Evolutionary conservation across 495 filamentous ascomycete species (phyloP).

Genomic region (Penicillium verhagenii): DNA sequence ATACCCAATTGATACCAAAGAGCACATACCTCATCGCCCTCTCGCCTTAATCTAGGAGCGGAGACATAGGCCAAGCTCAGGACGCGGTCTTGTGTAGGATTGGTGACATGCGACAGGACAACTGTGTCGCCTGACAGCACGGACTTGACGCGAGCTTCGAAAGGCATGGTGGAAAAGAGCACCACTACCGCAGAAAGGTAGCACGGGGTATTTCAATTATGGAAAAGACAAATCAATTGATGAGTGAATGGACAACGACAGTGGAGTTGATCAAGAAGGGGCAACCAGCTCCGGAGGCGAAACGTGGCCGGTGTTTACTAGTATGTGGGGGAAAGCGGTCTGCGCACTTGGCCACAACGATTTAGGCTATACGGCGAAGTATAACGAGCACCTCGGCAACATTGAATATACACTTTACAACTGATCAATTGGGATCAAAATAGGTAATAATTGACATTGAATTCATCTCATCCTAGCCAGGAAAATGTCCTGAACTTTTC

Average conservation of each 20-base stretch:
- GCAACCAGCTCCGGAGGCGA: constrained; percentile 24
- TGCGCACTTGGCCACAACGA: constrained; percentile 9
- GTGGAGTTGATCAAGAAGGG: constrained; percentile 11
- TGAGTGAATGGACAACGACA: constrained; percentile 14
- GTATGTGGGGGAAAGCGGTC: constrained; percentile 36
- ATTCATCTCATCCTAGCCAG: constrained; percentile 30
- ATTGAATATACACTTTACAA: background rate
- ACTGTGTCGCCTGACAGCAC: constrained; percentile 92
- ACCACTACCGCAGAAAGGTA: constrained; percentile 15
- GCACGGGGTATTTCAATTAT: background rate
- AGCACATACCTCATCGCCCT: constrained; percentile 76
- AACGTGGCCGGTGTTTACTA: constrained; percentile 33
- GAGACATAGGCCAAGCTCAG: constrained; percentile 90
- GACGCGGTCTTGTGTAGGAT: constrained; percentile 71
- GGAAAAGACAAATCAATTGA: constrained; percentile 10
- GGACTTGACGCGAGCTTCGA: constrained; percentile 84
- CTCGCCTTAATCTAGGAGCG: constrained; percentile 79
- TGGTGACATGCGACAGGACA: constrained; percentile 72
- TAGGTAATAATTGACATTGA: constrained; percentile 12
- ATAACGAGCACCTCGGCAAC: background rate
- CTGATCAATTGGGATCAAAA: background rate
- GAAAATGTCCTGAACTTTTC: constrained; percentile 25
- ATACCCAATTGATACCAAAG: constrained; percentile 4
- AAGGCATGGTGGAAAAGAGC: constrained; percentile 35
- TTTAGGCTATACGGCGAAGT: background rate